A percentile compares a stretch with the other conserved stretches of the same genome.
Conservation (phyloP, 1,284 basidiomycete species). For the Cerioporus squamosus region DNA sequence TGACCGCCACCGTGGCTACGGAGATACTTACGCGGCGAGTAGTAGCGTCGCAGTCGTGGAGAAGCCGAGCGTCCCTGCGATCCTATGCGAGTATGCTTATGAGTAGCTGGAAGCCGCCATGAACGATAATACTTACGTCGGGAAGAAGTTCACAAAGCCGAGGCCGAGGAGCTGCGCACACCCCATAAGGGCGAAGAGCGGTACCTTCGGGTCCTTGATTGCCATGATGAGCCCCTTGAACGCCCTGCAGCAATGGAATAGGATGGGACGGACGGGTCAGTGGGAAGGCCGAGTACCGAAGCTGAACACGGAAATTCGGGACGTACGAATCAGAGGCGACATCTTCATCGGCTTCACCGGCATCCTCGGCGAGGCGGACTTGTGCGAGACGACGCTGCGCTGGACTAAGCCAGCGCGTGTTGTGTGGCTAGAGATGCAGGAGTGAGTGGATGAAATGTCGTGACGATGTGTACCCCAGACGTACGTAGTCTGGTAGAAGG, state of each 20-base stretch:
- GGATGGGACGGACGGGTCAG: neutral
- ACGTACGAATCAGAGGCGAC: slow-evolving; percentile 56
- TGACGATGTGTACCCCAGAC: slow-evolving; percentile 12
- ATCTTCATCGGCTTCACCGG: slow-evolving; percentile 72
- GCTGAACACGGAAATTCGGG: neutral
- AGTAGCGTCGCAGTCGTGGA: slow-evolving; percentile 61
- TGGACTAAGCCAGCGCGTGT: slow-evolving; percentile 66
- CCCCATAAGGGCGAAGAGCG: slow-evolving; percentile 59
- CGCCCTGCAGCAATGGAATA: slow-evolving; percentile 38
- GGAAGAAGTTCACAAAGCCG: slow-evolving; percentile 78
- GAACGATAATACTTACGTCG: slow-evolving; percentile 50
- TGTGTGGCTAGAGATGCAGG: slow-evolving; percentile 49
- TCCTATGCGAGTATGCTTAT: slow-evolving; percentile 37
- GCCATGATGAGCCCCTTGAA: slow-evolving; percentile 60
- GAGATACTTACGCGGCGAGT: slow-evolving; percentile 58
- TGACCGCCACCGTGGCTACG: neutral
- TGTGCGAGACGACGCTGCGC: slow-evolving; percentile 69
- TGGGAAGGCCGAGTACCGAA: too few relatives aligned
- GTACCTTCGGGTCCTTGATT: slow-evolving; percentile 64
- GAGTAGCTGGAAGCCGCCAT: neutral
- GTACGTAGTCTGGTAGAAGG: slow-evolving; percentile 59
- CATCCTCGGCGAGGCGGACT: slow-evolving; percentile 74
- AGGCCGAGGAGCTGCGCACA: slow-evolving; percentile 60
- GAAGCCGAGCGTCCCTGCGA: slow-evolving; percentile 71
- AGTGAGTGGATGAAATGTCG: neutral